Evolutionary conservation across 108 stramenopile genomes (phyloP), one percentile per base, ranked within the genome.

Genomic region (Skeletonema tropicum): DNA sequence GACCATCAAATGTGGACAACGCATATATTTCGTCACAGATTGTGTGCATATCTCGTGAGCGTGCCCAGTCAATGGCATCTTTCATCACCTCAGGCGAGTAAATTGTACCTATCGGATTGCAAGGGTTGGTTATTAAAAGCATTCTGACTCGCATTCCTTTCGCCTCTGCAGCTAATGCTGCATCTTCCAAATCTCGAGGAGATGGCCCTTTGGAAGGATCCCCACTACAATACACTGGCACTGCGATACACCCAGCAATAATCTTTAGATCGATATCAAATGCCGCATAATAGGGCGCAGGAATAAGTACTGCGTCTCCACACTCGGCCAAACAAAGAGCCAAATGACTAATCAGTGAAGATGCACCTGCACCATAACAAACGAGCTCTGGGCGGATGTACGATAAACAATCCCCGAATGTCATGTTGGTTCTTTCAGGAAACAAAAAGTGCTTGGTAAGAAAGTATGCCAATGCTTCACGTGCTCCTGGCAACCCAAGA

Each of bases 221-320:
- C 0, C 75, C 61, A 64, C 83, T 82, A 6, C 52, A 55, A 8
- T 83, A 57, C 13, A 93, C 80, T 9, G 85, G 88, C 65, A 93
- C 81, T 6, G 91, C 90, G 13, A 83, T 76, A 32, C 90, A 87
- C 9, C 86, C 82, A 12, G 94, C 88, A 10, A 92, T 65, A 33
- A 92, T 66, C 66, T 85, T 88, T 70, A 97, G 82, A 68, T 96
- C 95, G 48, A 60, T 73, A 73, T 97, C 96, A 90, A 98, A 98
- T 8, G 96, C 97, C 49, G 90, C 89, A 77, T 98, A 98, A 73
- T 96, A 98, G 5, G 97, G 97, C 58, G 92, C 86, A 33, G 97
- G 97, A 42, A 98, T 92, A 31, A 98, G 81, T 66, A 94, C 91
- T 8, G 75, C 89, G 75, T 98, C 97, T 26, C 92, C 90, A n/a